These are phyloP conservation scores for Xylariaceae sp. DNA, from an alignment of 2,329 filamentous ascomycete genomes.

Conservation along the genomic window DNA sequence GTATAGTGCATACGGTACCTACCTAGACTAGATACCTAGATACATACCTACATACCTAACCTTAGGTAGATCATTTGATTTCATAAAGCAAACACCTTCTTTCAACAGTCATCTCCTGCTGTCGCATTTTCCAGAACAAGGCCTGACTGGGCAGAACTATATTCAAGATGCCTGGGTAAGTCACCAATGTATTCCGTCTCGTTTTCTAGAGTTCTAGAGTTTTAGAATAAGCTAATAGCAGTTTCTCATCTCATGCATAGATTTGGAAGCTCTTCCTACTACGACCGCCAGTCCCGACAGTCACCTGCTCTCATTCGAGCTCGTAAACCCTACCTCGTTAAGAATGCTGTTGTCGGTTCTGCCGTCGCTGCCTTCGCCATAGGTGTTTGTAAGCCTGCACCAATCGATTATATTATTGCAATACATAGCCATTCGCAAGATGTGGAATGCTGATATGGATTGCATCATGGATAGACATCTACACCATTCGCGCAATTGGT, in stretches of 20 bases:
- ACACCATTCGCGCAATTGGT: conserved; percentile 81
- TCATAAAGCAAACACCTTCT: no score
- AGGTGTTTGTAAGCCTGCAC: conserved; percentile 76
- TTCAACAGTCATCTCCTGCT: background rate
- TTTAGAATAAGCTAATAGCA: conserved; percentile 5
- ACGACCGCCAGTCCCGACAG: conserved; percentile 85
- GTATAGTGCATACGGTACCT: no score
- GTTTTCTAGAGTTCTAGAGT: background rate
- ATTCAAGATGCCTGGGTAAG: conserved; percentile 37
- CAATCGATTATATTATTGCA: background rate
- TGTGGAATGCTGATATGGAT: conserved; percentile 9
- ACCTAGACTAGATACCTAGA: no score
- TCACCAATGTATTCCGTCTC: background rate
- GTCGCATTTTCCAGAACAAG: conserved; percentile 6
- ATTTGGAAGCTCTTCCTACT: conserved; percentile 75
- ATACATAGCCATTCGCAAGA: background rate
- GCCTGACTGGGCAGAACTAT: conserved; percentile 26
- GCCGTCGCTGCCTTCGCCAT: conserved; percentile 77
- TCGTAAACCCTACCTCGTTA: conserved; percentile 88
- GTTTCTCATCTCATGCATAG: conserved; percentile 32
- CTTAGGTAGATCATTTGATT: no score
- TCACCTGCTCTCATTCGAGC: conserved; percentile 90
- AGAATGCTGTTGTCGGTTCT: conserved; percentile 84
- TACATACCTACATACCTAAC: no score
- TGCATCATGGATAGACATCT: conserved; percentile 53